Percentiles rank a stretch among this genome's conserved stretches.
These are phyloP conservation scores for Gyrodon lividus DNA, from an alignment of 768 basidiomycete genomes.

Conservation along the genomic window DNA sequence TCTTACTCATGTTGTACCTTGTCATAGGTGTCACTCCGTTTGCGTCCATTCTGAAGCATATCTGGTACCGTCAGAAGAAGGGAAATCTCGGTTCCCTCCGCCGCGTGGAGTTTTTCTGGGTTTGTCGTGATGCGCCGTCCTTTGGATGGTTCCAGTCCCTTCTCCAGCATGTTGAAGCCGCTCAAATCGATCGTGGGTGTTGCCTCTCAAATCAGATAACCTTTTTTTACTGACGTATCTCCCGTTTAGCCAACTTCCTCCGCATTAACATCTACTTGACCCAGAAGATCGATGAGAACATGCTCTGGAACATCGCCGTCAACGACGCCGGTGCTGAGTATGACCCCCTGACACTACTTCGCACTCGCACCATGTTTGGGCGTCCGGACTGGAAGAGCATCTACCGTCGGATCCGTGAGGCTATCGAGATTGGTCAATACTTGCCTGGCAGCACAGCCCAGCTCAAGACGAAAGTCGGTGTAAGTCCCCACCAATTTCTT, in stretches of 20 bases:
- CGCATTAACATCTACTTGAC: conserved; percentile 91
- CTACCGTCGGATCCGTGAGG: conserved; percentile 69
- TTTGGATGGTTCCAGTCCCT: conserved; percentile 96
- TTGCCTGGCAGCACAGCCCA: conserved; percentile 76
- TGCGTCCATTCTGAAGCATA: conserved; percentile 91
- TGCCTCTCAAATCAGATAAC: neutral
- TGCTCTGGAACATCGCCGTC: conserved; percentile 90
- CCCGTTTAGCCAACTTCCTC: conserved; percentile 74
- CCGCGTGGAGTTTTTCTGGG: conserved; percentile 94
- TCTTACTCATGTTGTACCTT: neutral
- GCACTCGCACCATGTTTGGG: conserved; percentile 87
- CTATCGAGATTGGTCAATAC: conserved; percentile 82
- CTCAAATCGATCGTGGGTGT: conserved; percentile 82
- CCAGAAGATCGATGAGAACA: conserved; percentile 80
- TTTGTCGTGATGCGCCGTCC: conserved; percentile 91
- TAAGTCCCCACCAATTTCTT: conserved; percentile 38
- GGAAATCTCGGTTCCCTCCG: conserved; percentile 77
- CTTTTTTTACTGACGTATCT: conserved; percentile 12
- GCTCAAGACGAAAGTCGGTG: conserved; percentile 80
- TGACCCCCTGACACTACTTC: conserved; percentile 86
- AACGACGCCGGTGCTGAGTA: conserved; percentile 84
- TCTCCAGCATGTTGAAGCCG: conserved; percentile 83
- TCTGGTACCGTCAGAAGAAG: conserved; percentile 89
- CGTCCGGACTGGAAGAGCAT: conserved; percentile 88
- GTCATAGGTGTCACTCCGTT: conserved; percentile 84